Conservation (phyloP, 2,329 filamentous ascomycete species). For the Mycosphaerella sp. region DNA sequence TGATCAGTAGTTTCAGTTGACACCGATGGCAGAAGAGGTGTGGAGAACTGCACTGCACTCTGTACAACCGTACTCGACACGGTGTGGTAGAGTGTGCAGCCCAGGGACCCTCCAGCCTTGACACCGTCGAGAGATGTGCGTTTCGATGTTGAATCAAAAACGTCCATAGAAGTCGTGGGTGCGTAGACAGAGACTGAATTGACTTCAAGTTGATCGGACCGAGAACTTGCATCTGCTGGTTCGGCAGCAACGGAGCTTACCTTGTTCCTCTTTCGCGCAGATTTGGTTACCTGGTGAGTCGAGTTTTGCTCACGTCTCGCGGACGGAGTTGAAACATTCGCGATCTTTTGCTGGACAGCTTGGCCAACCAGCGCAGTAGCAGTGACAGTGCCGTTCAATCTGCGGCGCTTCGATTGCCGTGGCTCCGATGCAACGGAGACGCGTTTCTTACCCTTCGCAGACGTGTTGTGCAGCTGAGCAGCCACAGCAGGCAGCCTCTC, state of each 20-base stretch:
- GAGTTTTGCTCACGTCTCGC: background rate
- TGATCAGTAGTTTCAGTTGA: background rate
- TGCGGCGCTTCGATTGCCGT: slow-evolving; percentile 14
- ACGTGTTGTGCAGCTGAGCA: slow-evolving; percentile 12
- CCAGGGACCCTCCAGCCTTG: slow-evolving; percentile 13
- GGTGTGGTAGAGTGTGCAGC: slow-evolving; percentile 16
- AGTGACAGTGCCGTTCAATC: slow-evolving; percentile 6
- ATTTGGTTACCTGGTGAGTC: background rate
- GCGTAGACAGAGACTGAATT: slow-evolving; percentile 15
- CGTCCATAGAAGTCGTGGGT: slow-evolving; percentile 21
- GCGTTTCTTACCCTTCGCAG: slow-evolving; percentile 19
- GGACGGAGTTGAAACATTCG: background rate
- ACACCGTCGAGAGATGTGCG: slow-evolving; percentile 17
- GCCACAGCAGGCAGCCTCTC: slow-evolving; percentile 7
- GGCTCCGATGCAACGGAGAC: background rate
- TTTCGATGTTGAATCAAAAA: slow-evolving; percentile 20
- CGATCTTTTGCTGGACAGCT: background rate
- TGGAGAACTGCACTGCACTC: background rate
- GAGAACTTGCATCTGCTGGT: background rate
- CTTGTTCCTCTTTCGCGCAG: background rate
- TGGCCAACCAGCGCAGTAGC: background rate
- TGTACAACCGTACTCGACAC: background rate
- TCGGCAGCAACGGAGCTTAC: background rate
- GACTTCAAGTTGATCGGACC: background rate
- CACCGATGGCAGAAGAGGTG: background rate